Percentiles rank a stretch among this genome's conserved stretches.
Conservation (phyloP, 2,329 filamentous ascomycete genomes). For the Monilinia laxa region DNA sequence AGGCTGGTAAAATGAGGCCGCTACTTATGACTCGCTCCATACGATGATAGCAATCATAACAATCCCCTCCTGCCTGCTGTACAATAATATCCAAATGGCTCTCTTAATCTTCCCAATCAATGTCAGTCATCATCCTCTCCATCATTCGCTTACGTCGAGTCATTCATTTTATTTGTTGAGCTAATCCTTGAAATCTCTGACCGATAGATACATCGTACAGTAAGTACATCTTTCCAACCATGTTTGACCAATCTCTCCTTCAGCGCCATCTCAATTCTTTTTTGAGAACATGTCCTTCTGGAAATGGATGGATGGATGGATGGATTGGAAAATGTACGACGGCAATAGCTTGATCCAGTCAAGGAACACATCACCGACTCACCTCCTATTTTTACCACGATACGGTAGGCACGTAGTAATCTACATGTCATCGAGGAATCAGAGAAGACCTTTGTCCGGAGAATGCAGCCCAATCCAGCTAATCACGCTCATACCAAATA, state of each 20-base stretch:
- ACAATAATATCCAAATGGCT: too few species aligned
- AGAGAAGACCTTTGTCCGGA: too few species aligned
- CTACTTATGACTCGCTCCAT: not conserved
- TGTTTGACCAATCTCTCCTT: not conserved
- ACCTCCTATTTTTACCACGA: not conserved
- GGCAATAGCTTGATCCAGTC: too few species aligned
- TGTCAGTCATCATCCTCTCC: not conserved
- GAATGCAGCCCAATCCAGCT: too few species aligned
- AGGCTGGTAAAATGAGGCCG: constrained; percentile 3
- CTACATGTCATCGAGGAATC: too few species aligned
- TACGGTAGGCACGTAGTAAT: too few species aligned
- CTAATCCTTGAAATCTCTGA: not conserved
- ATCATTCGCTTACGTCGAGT: not conserved
- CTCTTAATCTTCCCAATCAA: not conserved
- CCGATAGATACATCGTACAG: too few species aligned
- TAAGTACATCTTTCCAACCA: not conserved
- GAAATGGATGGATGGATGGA: not conserved
- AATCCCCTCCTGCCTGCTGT: too few species aligned
- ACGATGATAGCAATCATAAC: too few species aligned
- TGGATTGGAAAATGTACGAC: not conserved
- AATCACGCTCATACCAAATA: too few species aligned
- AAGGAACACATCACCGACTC: not conserved
- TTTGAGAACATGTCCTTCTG: not conserved
- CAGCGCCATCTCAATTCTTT: constrained; percentile 9
- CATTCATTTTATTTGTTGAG: not conserved